phyloP scores from a whole-genome alignment of 176 grass and related monocot species.

The Alopecurus myosuroides region DNA sequence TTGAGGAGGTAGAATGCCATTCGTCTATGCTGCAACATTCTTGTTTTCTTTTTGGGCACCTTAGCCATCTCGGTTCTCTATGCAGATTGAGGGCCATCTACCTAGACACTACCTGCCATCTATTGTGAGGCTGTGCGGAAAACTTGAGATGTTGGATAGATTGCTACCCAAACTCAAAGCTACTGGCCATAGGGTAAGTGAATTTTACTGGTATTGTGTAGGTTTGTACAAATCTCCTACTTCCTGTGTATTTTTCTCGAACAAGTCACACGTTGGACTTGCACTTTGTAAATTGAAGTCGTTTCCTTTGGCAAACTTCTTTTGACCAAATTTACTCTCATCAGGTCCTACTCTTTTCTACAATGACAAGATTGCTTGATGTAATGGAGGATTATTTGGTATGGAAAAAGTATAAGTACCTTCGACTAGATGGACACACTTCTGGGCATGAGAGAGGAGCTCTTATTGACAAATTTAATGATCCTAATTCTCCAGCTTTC shows the following conservation, averaged over 20 bases:
- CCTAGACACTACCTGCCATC: slow-evolving; percentile 89
- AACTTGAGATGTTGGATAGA: slow-evolving; percentile 97
- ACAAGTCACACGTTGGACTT: neutral
- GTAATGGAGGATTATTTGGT: slow-evolving; percentile 97
- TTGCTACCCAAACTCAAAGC: slow-evolving; percentile 94
- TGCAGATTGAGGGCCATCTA: slow-evolving; percentile 82
- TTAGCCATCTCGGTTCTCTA: slow-evolving; percentile 25
- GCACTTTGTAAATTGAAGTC: slow-evolving; percentile 5
- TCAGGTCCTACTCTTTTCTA: slow-evolving; percentile 97
- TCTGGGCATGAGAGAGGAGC: slow-evolving; percentile 91
- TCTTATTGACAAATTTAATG: slow-evolving; percentile 92
- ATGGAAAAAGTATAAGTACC: slow-evolving; percentile 91
- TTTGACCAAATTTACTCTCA: neutral
- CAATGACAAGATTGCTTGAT: slow-evolving; percentile 99
- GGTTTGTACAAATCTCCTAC: neutral
- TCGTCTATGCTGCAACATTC: neutral
- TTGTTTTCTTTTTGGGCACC: slow-evolving; percentile 12
- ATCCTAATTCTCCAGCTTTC: slow-evolving; percentile 73
- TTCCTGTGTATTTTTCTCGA: neutral
- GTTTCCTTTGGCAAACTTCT: slow-evolving; percentile 19
- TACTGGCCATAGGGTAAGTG: slow-evolving; percentile 83
- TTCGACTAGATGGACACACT: slow-evolving; percentile 98
- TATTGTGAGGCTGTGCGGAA: slow-evolving; percentile 90
- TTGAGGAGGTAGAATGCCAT: slow-evolving; percentile 64
- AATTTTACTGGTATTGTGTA: neutral